These are phyloP conservation scores for Leccinellum rugosiceps DNA, from an alignment of 768 basidiomycete genomes.

Conservation along the genomic window DNA sequence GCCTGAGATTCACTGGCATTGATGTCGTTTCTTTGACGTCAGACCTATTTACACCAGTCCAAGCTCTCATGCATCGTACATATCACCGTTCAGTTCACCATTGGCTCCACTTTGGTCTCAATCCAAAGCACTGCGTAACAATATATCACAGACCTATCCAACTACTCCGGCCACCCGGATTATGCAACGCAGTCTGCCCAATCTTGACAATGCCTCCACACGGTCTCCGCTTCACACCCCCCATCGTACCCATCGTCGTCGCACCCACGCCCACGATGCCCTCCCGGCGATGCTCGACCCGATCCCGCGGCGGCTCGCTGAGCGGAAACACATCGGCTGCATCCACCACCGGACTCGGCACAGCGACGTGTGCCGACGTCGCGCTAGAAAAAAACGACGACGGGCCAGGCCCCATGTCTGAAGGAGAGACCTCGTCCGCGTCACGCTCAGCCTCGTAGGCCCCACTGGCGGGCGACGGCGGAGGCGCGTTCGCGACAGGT, in stretches of 20 bases:
- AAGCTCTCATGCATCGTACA: too few relatives aligned
- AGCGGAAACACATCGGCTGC: constrained; percentile 46
- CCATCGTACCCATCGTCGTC: constrained; percentile 43
- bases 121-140: too few relatives aligned
- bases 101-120: too few relatives aligned
- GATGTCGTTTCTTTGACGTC: too few relatives aligned
- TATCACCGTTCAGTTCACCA: too few relatives aligned
- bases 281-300: constrained; percentile 9
- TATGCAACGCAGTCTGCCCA: constrained; percentile 91
- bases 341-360: constrained; percentile 72
- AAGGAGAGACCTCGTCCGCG: neutral
- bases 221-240: constrained; percentile 38
- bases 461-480: constrained; percentile 9
- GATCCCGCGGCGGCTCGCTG: constrained; percentile 1
- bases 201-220: constrained; percentile 70
- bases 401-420: constrained; percentile 2
- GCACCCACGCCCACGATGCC: neutral
- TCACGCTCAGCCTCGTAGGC: neutral
- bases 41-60: too few relatives aligned
- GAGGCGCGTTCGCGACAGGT: constrained; percentile 45
- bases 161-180: constrained; percentile 84
- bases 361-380: constrained; percentile 26
- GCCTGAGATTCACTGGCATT: too few relatives aligned
- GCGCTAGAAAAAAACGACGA: constrained; percentile 21
- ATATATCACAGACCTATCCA: constrained; percentile 82